Base-by-base conservation (phyloP, 1,139 yeast species). In the Geotrichum reessii region DNA sequence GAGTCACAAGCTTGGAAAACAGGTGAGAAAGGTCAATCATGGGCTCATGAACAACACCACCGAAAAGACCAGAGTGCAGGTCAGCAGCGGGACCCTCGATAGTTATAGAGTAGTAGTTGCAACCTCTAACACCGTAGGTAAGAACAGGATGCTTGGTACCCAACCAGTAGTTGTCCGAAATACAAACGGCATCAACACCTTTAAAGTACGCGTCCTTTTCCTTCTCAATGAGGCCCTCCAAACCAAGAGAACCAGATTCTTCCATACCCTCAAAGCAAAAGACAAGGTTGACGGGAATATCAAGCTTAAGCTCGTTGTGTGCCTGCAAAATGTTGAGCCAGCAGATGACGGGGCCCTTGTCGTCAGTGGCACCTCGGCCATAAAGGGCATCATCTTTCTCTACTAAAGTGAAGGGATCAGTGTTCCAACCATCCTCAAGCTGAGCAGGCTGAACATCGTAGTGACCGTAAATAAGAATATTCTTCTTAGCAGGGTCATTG, bases 181-280 rank as follows among this genome's bases (percentile, higher is more conserved):
- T 95, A 73, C 98, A 92, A 57, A 91, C 97, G 55, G 96, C 92
- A 71, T 92, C 96, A 58, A 91, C 96, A 51, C 82, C 86, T 72
- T 86, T 84, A 78, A 93, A 93, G 76, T 90, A 93, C 53, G 76
- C 72, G 55, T 80, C 74, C 59, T 96, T 93, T 76, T 95, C 98
- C 54, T 77, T 74, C 55, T 85, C 85, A 69, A 93, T 87, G 69
- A 93, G 81, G 48, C 78, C 84, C 65, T 93, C 99, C 66, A 93
- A 81, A 31, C 99, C 98, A 57, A 89, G 76, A 33, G 97, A 90
- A 22, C 99, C 99, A 64, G 92, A 85, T 76, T 93, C 99, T 76
- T 93, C 99, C 99, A 93, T 93, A 63, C 99, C 99, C 77, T 93
- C 99, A 69, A 93, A 93, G 74, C 97, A 90, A 71, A 88, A 87